phyloP scores from a whole-genome alignment of 345 rosid species.

The Moringa oleifera region DNA sequence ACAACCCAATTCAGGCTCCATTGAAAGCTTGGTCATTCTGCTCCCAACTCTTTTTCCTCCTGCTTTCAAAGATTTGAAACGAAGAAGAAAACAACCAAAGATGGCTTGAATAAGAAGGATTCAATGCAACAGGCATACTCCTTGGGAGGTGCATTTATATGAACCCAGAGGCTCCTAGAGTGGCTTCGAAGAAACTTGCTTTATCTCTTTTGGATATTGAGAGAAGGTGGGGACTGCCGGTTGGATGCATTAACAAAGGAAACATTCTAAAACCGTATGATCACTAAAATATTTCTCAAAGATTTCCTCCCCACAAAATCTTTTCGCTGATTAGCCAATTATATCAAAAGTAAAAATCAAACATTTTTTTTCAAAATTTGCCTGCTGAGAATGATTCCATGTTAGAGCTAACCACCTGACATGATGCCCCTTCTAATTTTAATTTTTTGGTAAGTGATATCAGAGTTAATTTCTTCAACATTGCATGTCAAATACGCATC shows the following conservation, averaged over 20 bases:
- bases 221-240: not conserved
- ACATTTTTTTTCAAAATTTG: too few relatives aligned
- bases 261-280: not conserved
- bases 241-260: not conserved
- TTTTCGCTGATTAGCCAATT: too few relatives aligned
- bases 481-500: too few relatives aligned
- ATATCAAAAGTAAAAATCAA: too few relatives aligned
- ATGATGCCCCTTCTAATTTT: too few relatives aligned
- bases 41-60: slow-evolving; percentile 11
- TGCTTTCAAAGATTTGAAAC: slow-evolving; percentile 13
- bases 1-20: slow-evolving; percentile 41
- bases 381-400: too few relatives aligned
- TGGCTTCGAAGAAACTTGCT: slow-evolving; percentile 67
- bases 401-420: too few relatives aligned
- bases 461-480: too few relatives aligned
- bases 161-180: slow-evolving; percentile 34
- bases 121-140: slow-evolving; percentile 24
- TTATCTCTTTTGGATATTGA: slow-evolving; percentile 16
- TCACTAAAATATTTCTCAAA: not conserved
- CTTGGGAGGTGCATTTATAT: slow-evolving; percentile 20
- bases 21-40: slow-evolving; percentile 18
- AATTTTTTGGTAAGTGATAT: too few relatives aligned
- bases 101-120: slow-evolving; percentile 39
- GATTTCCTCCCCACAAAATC: not conserved
- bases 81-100: not conserved